Evolutionary conservation across 1,139 yeast genomes (phyloP).

Genomic region (Waltiozyma sp.): DNA sequence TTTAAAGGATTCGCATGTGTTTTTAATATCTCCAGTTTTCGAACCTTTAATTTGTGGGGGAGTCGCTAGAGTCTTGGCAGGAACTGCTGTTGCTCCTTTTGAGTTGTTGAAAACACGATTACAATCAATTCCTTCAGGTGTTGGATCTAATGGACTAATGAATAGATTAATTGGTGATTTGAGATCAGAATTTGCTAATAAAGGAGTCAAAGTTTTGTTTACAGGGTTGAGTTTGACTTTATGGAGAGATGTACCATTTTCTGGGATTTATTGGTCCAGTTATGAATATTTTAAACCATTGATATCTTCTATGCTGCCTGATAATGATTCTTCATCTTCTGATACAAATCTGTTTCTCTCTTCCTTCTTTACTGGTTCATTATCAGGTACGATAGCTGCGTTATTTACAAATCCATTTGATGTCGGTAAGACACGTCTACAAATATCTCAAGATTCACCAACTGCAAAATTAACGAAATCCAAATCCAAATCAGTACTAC

Average conservation of each 20-base stretch:
- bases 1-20: constrained; percentile 41
- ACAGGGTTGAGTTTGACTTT: constrained; percentile 79
- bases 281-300: constrained; percentile 41
- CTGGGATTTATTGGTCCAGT: constrained; percentile 89
- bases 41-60: constrained; percentile 86
- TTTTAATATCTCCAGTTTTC: constrained; percentile 33
- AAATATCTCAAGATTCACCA: constrained; percentile 28
- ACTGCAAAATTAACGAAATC: constrained; percentile 7
- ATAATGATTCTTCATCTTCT: constrained; percentile 16
- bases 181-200: constrained; percentile 34
- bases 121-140: constrained; percentile 58
- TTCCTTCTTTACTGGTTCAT: constrained; percentile 74
- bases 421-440: constrained; percentile 91
- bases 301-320: constrained; percentile 2
- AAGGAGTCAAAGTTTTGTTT: constrained; percentile 62
- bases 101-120: constrained; percentile 81
- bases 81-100: constrained; percentile 77
- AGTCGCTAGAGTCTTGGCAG: constrained; percentile 72
- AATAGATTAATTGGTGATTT: constrained; percentile 47
- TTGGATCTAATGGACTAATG: constrained; percentile 24
- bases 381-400: constrained; percentile 82
- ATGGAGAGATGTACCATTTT: constrained; percentile 97
- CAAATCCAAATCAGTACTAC: constrained; percentile 42
- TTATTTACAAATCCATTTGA: constrained; percentile 87
- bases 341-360: constrained; percentile 35